Evolutionary conservation across 2,329 filamentous ascomycete species (phyloP), one percentile per base, ranked within the genome.

Genomic region (Trichoderma guizhouense): DNA sequence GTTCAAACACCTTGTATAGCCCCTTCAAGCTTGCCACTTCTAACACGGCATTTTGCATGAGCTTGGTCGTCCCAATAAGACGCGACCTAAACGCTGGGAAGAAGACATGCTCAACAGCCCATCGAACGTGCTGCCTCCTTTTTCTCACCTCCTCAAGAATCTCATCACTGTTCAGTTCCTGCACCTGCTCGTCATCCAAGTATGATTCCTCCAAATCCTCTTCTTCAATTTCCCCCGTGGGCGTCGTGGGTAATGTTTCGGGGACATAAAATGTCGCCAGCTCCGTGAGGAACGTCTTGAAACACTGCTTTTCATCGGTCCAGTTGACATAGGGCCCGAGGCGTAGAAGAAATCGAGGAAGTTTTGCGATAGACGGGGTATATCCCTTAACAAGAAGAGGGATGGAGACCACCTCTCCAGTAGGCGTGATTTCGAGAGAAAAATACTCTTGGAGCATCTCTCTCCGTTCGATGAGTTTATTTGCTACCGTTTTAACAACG

Each of bases 381-480:
- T 99, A 99, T 1, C 94, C 94, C 81, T 95, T 97, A 60, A 97
- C 82, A 43, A 99, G 85, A 9, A 99, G 85, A 0, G 96, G 97
- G 18, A 99, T 91, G 34, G 90, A 90, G 61, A 91, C 81, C 3
- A 99, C 84, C 68, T 95, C 89, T 14, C 95, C 95, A 0, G 92
- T 86, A 1, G 91, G 89, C 0, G 92, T 92, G 43, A 99, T 90
- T 69, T 95, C 91, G 58, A 99, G 83, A 1, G 91, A 92, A 81
- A 99, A 98, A 81, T 99, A 99, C 81, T 99, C 96, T 3, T 88
- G 85, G 1, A 99, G 87, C 93, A 99, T 97, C 77, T 95, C 92
- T 43, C 92, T 87, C 12, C 92, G 89, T 74, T 91, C 88, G 36
- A 97, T 86, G 3, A 98, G 85, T 75, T 94, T 91, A 3, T 86